phyloP scores from a whole-genome alignment of 495 filamentous ascomycete genomes.

The Neurospora sp. region DNA sequence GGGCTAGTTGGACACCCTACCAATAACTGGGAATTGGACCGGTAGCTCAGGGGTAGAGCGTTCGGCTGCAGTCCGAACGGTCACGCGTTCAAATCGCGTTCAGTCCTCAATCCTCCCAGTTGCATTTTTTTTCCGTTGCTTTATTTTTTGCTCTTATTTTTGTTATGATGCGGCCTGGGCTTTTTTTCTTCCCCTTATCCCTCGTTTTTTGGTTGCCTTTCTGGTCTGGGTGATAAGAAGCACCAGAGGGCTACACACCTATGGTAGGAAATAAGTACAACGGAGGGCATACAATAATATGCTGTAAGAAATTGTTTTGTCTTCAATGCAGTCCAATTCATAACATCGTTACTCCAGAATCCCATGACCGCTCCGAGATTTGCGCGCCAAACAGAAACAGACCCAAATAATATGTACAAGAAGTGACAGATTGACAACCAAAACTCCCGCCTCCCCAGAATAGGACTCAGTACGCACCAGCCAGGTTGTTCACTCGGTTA shows the following conservation, averaged over 20 bases:
- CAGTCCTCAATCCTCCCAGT: neutral
- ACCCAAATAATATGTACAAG: neutral
- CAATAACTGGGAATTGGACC: neutral
- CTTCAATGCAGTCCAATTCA: neutral
- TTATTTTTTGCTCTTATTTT: neutral
- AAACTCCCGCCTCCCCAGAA: neutral
- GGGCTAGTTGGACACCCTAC: rapidly evolving
- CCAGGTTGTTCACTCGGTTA: no score
- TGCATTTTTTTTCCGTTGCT: neutral
- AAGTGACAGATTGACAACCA: neutral
- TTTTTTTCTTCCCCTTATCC: neutral
- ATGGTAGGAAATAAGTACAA: neutral
- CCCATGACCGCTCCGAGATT: neutral
- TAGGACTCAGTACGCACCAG: no score
- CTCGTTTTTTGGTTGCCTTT: neutral
- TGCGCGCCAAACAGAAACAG: neutral
- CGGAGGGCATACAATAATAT: no score
- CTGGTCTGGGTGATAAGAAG: neutral
- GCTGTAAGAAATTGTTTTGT: neutral
- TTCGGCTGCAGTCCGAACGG: neutral
- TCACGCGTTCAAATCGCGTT: neutral
- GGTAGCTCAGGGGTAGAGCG: neutral
- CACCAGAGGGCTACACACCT: neutral
- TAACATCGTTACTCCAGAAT: neutral
- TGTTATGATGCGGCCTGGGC: neutral